phyloP scores from a whole-genome alignment of 1,139 yeast species.

The Geotrichum europaeum region DNA sequence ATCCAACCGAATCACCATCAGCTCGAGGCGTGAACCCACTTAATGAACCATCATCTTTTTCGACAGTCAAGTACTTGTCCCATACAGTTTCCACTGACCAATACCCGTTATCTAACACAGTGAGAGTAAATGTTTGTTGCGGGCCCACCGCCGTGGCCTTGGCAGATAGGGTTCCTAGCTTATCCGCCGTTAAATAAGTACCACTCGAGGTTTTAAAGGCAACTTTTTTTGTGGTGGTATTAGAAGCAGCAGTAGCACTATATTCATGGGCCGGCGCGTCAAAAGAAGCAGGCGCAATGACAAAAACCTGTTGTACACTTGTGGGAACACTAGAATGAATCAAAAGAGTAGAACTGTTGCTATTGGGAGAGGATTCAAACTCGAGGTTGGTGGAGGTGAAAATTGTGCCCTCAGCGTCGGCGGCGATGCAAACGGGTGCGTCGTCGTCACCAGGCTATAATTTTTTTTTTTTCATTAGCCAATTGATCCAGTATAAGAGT shows the following conservation, averaged over 20 bases:
- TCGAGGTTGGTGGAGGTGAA: constrained; percentile 27
- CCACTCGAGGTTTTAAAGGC: constrained; percentile 36
- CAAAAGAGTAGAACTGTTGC: constrained; percentile 8
- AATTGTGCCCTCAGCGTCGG: constrained; percentile 23
- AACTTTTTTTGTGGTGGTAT: constrained; percentile 20
- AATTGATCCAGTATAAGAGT: background rate
- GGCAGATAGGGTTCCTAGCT: constrained; percentile 28
- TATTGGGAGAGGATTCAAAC: constrained; percentile 7
- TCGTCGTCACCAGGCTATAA: constrained; percentile 10
- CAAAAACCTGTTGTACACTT: constrained; percentile 38
- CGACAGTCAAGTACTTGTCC: constrained; percentile 21
- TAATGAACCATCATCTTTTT: constrained; percentile 3
- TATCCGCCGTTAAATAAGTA: constrained; percentile 32
- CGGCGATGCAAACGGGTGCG: constrained; percentile 24
- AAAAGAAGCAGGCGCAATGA: constrained; percentile 29
- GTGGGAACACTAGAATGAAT: constrained; percentile 36
- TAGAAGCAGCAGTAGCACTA: constrained; percentile 3
- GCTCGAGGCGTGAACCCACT: constrained; percentile 11
- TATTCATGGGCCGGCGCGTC: constrained; percentile 20
- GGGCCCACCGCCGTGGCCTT: constrained; percentile 39
- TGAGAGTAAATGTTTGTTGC: constrained; percentile 34
- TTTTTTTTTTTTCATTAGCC: background rate
- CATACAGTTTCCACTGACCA: constrained; percentile 25
- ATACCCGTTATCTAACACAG: background rate
- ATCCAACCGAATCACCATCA: constrained; percentile 13